phyloP scores from a whole-genome alignment of 345 rosid species.

The Gossypium sturtianum region DNA sequence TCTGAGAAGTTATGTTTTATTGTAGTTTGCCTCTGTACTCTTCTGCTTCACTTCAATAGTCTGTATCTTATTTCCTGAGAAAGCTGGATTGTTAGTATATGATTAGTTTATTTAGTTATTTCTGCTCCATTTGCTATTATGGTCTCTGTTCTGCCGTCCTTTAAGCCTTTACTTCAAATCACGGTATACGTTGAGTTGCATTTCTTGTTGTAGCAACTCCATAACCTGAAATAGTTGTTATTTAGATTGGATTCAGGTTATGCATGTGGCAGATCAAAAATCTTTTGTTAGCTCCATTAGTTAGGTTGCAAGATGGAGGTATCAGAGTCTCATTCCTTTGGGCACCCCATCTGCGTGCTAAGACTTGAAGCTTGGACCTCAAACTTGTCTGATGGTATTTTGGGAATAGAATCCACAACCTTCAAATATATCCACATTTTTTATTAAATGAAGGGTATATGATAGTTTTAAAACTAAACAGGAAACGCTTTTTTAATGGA shows the following conservation, averaged over 20 bases:
- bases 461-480: not conserved
- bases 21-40: slow-evolving; percentile 3
- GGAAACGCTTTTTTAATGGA: not conserved
- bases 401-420: slow-evolving; percentile 5
- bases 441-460: not conserved
- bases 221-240: not conserved
- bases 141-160: not conserved
- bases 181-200: not conserved
- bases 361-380: not conserved
- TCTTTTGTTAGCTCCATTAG: not conserved
- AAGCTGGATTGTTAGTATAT: not conserved
- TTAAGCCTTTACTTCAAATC: not conserved
- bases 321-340: not conserved
- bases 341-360: not conserved
- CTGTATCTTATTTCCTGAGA: not conserved
- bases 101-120: not conserved
- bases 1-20: slow-evolving; percentile 11
- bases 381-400: not conserved
- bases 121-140: not conserved
- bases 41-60: slow-evolving; percentile 1
- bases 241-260: not conserved
- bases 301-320: not conserved
- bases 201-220: not conserved
- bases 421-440: not conserved
- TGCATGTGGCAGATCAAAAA: not conserved